These are phyloP conservation scores for Margaritispora aquatica DNA, from an alignment of 495 filamentous ascomycete species.

Conservation along the genomic window DNA sequence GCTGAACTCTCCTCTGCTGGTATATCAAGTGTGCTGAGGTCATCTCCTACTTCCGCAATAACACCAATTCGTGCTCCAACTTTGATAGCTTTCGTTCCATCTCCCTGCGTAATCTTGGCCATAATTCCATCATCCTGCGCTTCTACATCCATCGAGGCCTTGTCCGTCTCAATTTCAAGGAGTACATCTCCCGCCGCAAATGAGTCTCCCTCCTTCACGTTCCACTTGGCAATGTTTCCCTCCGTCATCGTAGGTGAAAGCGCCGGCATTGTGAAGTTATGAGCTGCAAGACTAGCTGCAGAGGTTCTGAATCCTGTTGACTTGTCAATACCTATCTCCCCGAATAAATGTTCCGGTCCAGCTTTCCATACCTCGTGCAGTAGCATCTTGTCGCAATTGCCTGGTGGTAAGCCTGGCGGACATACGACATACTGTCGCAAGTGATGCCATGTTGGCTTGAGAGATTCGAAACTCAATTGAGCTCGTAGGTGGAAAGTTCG, in stretches of 20 bases:
- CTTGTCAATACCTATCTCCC: constrained; percentile 2
- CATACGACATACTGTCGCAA: constrained; percentile 42
- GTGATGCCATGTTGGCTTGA: constrained; percentile 41
- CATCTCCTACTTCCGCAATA: constrained; percentile 68
- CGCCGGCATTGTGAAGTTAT: constrained; percentile 82
- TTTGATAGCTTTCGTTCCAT: constrained; percentile 63
- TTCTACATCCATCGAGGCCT: constrained; percentile 87
- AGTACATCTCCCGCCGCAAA: constrained; percentile 75
- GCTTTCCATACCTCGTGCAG: constrained; percentile 40
- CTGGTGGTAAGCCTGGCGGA: constrained; percentile 42
- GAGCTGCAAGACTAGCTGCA: constrained; percentile 52
- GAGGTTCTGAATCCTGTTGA: constrained; percentile 55
- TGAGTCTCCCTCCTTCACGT: constrained; percentile 69
- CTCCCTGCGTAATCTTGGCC: constrained; percentile 67
- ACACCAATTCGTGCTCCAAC: constrained; percentile 73
- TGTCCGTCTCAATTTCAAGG: constrained; percentile 83
- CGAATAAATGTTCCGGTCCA: not conserved
- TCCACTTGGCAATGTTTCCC: constrained; percentile 73
- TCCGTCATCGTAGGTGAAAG: constrained; percentile 84
- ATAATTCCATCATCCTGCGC: constrained; percentile 76
- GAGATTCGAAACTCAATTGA: constrained; percentile 32
- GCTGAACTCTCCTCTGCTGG: constrained; percentile 51
- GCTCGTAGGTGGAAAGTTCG: constrained; percentile 13
- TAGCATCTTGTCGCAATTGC: constrained; percentile 41
- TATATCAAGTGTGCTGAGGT: constrained; percentile 60